Evolutionary conservation across 148 eudicot species (phyloP).

Genomic region (Chenopodium suecicum): DNA sequence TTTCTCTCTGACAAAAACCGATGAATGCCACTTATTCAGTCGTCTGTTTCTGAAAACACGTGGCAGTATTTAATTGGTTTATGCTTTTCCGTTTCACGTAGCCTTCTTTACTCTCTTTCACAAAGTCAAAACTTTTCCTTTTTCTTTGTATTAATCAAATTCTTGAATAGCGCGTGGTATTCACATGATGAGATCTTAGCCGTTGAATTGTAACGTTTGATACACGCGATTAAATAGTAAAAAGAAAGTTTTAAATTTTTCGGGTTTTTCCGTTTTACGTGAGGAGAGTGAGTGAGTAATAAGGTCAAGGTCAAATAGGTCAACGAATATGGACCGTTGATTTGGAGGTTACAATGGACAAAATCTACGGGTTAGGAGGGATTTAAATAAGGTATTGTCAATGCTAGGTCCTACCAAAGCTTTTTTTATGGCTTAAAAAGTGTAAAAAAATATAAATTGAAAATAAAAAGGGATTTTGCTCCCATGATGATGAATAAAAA

Average conservation of each 20-base stretch:
- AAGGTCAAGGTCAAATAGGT: conserved; percentile 29
- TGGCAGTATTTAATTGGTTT: conserved; percentile 34
- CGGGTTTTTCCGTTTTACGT: neutral
- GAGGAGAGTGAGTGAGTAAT: conserved; percentile 11
- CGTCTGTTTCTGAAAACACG: conserved; percentile 35
- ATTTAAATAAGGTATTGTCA: conserved; percentile 22
- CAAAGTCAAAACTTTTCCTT: conserved; percentile 45
- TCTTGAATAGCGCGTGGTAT: neutral
- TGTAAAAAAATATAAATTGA: no score
- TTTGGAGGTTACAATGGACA: conserved; percentile 28
- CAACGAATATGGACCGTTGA: conserved; percentile 38
- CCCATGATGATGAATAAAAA: neutral
- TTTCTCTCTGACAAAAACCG: conserved; percentile 44
- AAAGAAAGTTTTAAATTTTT: neutral
- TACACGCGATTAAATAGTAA: neutral
- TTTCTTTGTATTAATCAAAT: neutral
- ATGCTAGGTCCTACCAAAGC: conserved; percentile 8
- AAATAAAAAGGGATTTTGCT: neutral
- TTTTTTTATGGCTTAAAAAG: conserved; percentile 8
- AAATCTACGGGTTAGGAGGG: conserved; percentile 21
- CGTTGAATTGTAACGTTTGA: neutral
- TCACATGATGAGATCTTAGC: neutral
- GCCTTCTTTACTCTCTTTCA: neutral
- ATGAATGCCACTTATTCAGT: conserved; percentile 45
- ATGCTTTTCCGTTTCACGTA: conserved; percentile 32